Conservation (phyloP, 2,329 filamentous ascomycete species). For the Botryosphaeria agaves region DNA sequence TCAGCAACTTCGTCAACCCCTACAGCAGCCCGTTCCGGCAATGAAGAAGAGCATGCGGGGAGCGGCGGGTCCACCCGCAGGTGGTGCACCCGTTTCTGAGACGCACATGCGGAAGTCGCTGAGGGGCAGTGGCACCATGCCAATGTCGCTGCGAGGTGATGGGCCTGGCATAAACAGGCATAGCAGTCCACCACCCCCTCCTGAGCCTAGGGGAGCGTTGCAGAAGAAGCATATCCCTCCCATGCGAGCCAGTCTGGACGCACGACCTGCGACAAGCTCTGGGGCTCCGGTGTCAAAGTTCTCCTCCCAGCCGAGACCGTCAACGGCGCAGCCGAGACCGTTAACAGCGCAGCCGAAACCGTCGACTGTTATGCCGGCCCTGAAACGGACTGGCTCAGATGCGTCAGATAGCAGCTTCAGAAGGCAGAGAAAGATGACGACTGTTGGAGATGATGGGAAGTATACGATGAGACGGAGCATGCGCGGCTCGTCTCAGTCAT, state of each 20-base stretch:
- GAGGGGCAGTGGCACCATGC: conserved; percentile 17
- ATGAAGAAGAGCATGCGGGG: conserved; percentile 21
- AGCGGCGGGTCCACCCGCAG: conserved; percentile 8
- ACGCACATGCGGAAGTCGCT: conserved; percentile 30
- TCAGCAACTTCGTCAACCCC: background rate
- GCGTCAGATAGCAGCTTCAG: conserved; percentile 59
- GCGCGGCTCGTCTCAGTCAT: conserved; percentile 35
- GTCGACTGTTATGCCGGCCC: conserved; percentile 12
- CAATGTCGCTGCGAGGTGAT: conserved; percentile 11
- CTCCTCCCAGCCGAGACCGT: background rate
- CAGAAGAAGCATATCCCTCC: conserved; percentile 18
- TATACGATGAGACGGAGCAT: conserved; percentile 58
- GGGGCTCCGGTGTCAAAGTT: background rate
- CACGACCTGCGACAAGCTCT: background rate
- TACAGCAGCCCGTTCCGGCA: conserved; percentile 19
- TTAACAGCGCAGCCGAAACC: background rate
- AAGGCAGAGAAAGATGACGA: conserved; percentile 33
- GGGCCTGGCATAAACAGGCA: conserved; percentile 5
- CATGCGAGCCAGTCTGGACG: background rate
- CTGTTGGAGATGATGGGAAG: conserved; percentile 16
- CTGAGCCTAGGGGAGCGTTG: conserved; percentile 16
- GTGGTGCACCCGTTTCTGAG: conserved; percentile 1
- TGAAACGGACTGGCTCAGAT: conserved; percentile 19
- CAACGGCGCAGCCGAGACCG: background rate
- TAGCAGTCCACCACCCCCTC: conserved; percentile 3